A percentile compares a stretch with the other conserved stretches of the same genome.
Conservation (phyloP, 2,329 filamentous ascomycete genomes). For the Phyllosticta citrichinensis region DNA sequence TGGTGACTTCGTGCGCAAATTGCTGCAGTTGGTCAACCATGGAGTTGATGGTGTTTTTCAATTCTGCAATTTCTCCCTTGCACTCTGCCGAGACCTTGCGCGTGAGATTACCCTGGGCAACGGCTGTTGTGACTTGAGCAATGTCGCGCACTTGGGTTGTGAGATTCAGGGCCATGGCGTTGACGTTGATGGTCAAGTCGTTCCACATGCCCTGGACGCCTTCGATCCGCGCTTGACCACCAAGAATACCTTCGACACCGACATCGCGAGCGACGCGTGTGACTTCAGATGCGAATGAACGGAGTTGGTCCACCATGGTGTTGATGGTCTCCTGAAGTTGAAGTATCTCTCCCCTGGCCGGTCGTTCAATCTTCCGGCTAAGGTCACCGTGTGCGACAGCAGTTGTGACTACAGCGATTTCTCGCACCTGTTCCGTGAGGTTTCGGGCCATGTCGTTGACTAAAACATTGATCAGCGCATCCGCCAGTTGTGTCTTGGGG, state of each 20-base stretch:
- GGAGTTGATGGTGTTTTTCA: constrained; percentile 43
- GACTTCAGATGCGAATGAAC: constrained; percentile 55
- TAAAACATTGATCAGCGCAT: constrained; percentile 14
- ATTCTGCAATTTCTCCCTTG: constrained; percentile 42
- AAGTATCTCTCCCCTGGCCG: constrained; percentile 87
- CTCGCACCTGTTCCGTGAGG: constrained; percentile 90
- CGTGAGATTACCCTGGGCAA: constrained; percentile 42
- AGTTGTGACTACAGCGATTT: constrained; percentile 93
- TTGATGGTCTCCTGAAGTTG: constrained; percentile 86
- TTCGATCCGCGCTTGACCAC: constrained; percentile 54
- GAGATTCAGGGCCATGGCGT: constrained; percentile 44
- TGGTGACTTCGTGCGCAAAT: constrained; percentile 44
- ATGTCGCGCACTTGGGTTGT: constrained; percentile 45
- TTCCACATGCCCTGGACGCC: constrained; percentile 59
- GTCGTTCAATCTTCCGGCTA: constrained; percentile 90
- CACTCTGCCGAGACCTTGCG: constrained; percentile 43
- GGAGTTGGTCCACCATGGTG: constrained; percentile 57
- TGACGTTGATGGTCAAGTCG: constrained; percentile 49
- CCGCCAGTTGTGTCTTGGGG: neutral
- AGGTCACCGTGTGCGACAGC: constrained; percentile 90
- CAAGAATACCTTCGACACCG: constrained; percentile 53
- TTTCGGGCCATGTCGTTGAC: constrained; percentile 99
- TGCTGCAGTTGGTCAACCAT: constrained; percentile 45
- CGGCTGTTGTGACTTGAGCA: constrained; percentile 42
- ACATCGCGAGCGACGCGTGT: constrained; percentile 56